These are phyloP conservation scores for Phytophthora pistaciae DNA, from an alignment of 352 stramenopile species.

Conservation along the genomic window DNA sequence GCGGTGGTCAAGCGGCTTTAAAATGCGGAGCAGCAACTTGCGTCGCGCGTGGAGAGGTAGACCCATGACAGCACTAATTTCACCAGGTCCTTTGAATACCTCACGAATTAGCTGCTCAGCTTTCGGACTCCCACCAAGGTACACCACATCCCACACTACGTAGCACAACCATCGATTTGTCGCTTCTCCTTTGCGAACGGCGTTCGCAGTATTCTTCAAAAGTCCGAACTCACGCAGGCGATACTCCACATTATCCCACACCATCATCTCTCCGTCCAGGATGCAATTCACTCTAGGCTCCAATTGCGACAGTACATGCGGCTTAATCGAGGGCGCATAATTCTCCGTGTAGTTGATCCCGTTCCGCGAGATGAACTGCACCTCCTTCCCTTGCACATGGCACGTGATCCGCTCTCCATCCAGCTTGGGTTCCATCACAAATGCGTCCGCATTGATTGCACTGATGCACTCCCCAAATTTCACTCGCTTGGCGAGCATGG, in stretches of 20 bases:
- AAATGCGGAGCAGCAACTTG: slow-evolving; percentile 65
- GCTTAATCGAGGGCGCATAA: slow-evolving; percentile 69
- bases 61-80: slow-evolving; percentile 77
- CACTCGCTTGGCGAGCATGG: slow-evolving; percentile 88
- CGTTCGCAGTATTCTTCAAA: slow-evolving; percentile 84
- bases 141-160: slow-evolving; percentile 88
- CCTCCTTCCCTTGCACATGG: slow-evolving; percentile 61
- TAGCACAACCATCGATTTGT: slow-evolving; percentile 85
- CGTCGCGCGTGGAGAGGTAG: slow-evolving; percentile 71
- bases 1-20: slow-evolving; percentile 78
- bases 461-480: slow-evolving; percentile 86
- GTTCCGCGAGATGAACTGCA: slow-evolving; percentile 90
- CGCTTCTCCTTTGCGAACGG: slow-evolving; percentile 56
- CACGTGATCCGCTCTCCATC: slow-evolving; percentile 88
- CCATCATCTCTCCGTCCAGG: slow-evolving; percentile 91
- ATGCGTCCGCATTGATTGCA: slow-evolving; percentile 71
- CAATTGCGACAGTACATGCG: slow-evolving; percentile 73
- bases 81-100: slow-evolving; percentile 68
- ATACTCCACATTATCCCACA: slow-evolving; percentile 88
- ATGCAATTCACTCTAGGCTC: slow-evolving; percentile 72
- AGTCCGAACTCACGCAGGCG: slow-evolving; percentile 80
- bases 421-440: slow-evolving; percentile 89
- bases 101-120: slow-evolving; percentile 64
- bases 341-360: slow-evolving; percentile 85
- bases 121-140: slow-evolving; percentile 55